phyloP scores from a whole-genome alignment of 2,329 filamentous ascomycete genomes.

The Pleoardoris graminearum region DNA sequence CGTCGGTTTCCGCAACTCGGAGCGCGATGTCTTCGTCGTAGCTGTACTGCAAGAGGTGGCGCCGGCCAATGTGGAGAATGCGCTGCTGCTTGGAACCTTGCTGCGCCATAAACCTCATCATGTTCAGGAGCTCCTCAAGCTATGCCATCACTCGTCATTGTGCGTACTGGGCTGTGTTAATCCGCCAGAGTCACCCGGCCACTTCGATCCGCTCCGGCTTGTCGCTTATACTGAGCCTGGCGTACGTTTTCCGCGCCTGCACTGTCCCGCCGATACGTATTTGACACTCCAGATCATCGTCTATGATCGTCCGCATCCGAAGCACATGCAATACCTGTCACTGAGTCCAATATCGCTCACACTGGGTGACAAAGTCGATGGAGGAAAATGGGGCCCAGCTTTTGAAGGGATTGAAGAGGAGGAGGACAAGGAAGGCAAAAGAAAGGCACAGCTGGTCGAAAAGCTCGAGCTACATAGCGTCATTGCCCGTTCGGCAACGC shows the following conservation, averaged over 20 bases:
- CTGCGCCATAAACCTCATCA: conserved; percentile 82
- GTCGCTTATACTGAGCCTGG: conserved; percentile 59
- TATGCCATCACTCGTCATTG: conserved; percentile 82
- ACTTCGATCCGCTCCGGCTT: conserved; percentile 71
- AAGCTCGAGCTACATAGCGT: conserved; percentile 91
- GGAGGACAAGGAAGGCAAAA: conserved; percentile 68
- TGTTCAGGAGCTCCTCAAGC: conserved; percentile 75
- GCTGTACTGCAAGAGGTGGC: conserved; percentile 89
- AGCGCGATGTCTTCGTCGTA: conserved; percentile 86
- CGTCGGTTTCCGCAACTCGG: conserved; percentile 94
- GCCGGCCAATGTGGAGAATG: conserved; percentile 82
- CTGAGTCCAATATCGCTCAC: conserved; percentile 85
- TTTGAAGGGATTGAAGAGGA: conserved; percentile 65
- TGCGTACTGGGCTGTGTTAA: conserved; percentile 87
- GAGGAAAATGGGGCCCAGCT: conserved; percentile 44
- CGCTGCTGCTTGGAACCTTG: conserved; percentile 79
- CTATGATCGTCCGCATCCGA: conserved; percentile 83
- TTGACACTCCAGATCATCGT: conserved; percentile 83
- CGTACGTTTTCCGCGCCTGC: conserved; percentile 68
- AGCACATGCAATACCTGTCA: conserved; percentile 95
- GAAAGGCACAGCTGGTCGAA: conserved; percentile 70
- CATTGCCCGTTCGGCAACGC: conserved; percentile 71
- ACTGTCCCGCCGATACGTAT: conserved; percentile 65
- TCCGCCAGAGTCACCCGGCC: conserved; percentile 51
- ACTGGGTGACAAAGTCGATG: conserved; percentile 64